Conservation (phyloP, 129 eudicot species). For the Calendula officinalis region DNA sequence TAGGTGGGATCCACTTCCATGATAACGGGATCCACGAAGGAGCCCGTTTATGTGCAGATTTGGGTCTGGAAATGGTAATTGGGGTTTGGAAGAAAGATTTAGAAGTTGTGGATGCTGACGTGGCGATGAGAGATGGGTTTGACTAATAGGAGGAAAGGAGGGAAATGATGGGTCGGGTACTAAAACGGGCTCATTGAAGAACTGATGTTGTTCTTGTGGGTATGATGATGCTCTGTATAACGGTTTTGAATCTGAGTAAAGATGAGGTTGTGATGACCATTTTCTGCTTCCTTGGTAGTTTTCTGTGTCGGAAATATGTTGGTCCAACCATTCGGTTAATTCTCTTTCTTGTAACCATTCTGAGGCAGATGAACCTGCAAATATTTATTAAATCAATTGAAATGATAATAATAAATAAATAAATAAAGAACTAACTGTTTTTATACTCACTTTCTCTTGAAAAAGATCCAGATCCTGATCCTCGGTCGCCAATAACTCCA, state of each 20-base stretch:
- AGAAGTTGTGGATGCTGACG: slow-evolving; percentile 41
- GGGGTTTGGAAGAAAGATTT: slow-evolving; percentile 51
- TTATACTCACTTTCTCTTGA: slow-evolving; percentile 86
- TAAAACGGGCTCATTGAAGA: slow-evolving; percentile 39
- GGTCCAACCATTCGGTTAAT: slow-evolving; percentile 38
- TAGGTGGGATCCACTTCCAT: slow-evolving; percentile 49
- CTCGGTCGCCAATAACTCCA: slow-evolving; percentile 87
- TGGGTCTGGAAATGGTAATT: slow-evolving; percentile 46
- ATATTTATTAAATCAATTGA: slow-evolving; percentile 9
- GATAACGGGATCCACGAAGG: slow-evolving; percentile 51
- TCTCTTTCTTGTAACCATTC: slow-evolving; percentile 39
- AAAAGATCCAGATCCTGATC: slow-evolving; percentile 79
- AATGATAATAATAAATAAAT: not conserved
- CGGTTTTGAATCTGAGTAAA: slow-evolving; percentile 49
- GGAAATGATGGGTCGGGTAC: slow-evolving; percentile 67
- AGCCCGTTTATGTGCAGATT: slow-evolving; percentile 47
- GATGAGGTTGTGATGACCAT: slow-evolving; percentile 94
- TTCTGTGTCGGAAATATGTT: slow-evolving; percentile 57
- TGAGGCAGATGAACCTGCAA: slow-evolving; percentile 90
- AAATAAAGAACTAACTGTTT: not conserved
- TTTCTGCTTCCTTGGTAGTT: slow-evolving; percentile 54
- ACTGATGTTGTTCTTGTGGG: slow-evolving; percentile 31
- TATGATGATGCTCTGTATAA: slow-evolving; percentile 87
- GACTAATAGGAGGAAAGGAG: slow-evolving; percentile 59
- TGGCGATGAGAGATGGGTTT: slow-evolving; percentile 50